Evolutionary conservation across 176 grass and related monocot genomes (phyloP).

Genomic region (Elymus sibiricus): DNA sequence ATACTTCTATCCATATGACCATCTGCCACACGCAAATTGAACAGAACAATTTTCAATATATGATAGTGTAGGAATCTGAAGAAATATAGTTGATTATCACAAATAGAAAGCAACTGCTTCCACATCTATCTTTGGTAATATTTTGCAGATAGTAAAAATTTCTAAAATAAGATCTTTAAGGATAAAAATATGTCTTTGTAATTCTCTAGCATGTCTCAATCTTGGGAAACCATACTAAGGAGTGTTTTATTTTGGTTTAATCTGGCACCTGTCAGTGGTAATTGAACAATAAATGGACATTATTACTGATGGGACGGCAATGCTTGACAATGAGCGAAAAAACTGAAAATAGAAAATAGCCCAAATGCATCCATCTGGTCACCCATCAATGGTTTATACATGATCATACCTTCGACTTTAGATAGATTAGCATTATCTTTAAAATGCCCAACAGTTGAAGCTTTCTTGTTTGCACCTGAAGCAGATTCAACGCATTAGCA

Average conservation of each 20-base stretch:
- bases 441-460: conserved; percentile 57
- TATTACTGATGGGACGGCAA: background rate
- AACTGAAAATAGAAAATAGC: background rate
- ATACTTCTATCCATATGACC: conserved; percentile 81
- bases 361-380: background rate
- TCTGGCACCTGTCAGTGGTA: background rate
- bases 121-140: background rate
- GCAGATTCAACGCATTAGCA: conserved; percentile 31
- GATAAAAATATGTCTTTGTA: background rate
- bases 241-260: conserved; percentile 8
- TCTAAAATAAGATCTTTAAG: background rate
- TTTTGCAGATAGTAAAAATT: background rate
- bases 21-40: conserved; percentile 51
- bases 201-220: background rate
- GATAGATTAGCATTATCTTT: conserved; percentile 68
- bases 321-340: background rate
- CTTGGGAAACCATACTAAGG: background rate
- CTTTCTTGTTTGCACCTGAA: conserved; percentile 87
- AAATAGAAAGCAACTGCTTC: background rate
- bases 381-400: background rate
- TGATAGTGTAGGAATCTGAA: background rate
- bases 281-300: background rate
- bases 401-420: conserved; percentile 67
- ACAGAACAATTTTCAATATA: conserved; percentile 1
- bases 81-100: background rate